Conservation (phyloP, 164 flowering plant genomes). For the Chimonanthus salicifolius region DNA sequence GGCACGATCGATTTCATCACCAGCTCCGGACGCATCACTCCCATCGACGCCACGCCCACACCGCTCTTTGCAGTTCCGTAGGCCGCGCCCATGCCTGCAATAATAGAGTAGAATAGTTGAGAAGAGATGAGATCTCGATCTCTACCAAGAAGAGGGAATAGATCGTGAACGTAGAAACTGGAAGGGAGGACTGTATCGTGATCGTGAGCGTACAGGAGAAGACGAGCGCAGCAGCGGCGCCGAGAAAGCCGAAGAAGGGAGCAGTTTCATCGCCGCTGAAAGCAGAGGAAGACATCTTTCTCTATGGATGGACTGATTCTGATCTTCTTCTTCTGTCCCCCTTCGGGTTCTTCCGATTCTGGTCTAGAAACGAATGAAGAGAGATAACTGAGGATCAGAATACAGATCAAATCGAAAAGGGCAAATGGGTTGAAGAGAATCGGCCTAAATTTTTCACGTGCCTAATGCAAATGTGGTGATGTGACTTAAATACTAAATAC, state of each 20-base stretch:
- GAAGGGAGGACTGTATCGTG: neutral
- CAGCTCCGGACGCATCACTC: constrained; percentile 90
- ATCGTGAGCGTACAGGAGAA: constrained; percentile 51
- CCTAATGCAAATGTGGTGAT: too few relatives aligned
- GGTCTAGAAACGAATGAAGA: too few relatives aligned
- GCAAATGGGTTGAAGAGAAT: too few relatives aligned
- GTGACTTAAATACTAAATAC: too few relatives aligned
- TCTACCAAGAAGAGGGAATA: neutral
- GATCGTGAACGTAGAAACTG: neutral
- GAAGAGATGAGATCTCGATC: neutral
- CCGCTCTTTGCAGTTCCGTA: constrained; percentile 95
- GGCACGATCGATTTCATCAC: constrained; percentile 93
- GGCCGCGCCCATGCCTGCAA: constrained; percentile 87
- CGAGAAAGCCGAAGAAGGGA: constrained; percentile 81
- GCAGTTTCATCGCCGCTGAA: constrained; percentile 84
- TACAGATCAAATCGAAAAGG: too few relatives aligned
- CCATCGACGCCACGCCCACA: constrained; percentile 91
- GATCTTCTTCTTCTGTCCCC: too few relatives aligned
- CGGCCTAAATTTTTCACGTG: too few relatives aligned
- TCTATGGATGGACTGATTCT: too few relatives aligned
- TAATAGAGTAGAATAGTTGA: neutral
- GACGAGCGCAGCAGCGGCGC: constrained; percentile 23
- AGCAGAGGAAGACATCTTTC: constrained; percentile 17
- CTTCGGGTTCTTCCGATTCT: too few relatives aligned
- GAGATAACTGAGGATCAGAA: too few relatives aligned